Base-by-base conservation (phyloP, 805 yeast genomes). In the Yamadazyma insecticola region DNA sequence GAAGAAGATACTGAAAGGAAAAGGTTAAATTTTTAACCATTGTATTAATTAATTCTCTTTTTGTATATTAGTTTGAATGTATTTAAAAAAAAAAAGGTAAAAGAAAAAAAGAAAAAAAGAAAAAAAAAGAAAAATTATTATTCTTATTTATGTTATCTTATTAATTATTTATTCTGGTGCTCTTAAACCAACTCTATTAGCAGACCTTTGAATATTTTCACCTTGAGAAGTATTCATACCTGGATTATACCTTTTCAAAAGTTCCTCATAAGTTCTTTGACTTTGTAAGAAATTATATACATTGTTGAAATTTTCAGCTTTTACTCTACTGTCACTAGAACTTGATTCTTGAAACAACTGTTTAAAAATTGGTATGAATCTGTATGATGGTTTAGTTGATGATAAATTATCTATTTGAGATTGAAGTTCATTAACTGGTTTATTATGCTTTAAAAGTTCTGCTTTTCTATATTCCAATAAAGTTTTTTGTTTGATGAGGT, bases 201-300 rank as follows among this genome's bases (percentile, higher is more conserved):
- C 98, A 1, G 95, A 82, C 51, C 72, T 74, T 45, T 78, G 68
- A 16, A 90, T 79, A 34, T 81, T 78, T 39, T 90, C 96, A 30
- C 72, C 73, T 48, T 84, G 95, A 16, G 78, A 72, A 76, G 82
- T 74, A 16, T 75, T 75, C 39, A 81, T 65, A 2, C 95, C 92
- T 3, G 95, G 90, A 48, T 89, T 86, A 57, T 90, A 92, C 44
- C 95, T 71, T 44, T 83, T 92, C 26, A 89, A 64, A 28, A 90
- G 67, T 42, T 80, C 89, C 38, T 76, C 77, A 58, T 87, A 90
- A 9, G 68, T 75, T 41, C 92, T 67, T 55, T 90, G 97, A 40
- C 80, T 75, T 30, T 68, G 65, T 32, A 90, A 60, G 50, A 76
- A 90, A 7, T 68, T 60, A 4, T 74, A 61, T 10, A 83, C 69